Evolutionary conservation across 2,329 filamentous ascomycete genomes (phyloP).

Genomic region (Arthroderma sp.): DNA sequence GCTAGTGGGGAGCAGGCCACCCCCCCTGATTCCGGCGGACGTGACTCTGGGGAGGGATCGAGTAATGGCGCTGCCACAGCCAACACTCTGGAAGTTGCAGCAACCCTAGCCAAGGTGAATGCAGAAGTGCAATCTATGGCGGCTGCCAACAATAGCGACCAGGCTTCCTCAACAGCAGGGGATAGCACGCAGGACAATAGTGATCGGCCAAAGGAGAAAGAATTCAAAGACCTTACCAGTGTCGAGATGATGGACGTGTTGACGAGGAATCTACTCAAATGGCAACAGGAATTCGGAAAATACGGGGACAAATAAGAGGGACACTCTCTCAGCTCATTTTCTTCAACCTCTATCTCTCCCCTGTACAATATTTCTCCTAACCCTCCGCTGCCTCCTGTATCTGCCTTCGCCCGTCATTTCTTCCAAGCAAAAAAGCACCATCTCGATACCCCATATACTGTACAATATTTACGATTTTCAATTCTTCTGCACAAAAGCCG

Average conservation of each 20-base stretch:
- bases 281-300: constrained; percentile 61
- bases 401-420: too few relatives aligned
- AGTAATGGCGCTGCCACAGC: neutral
- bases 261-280: constrained; percentile 66
- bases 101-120: constrained; percentile 1
- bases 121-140: constrained; percentile 6
- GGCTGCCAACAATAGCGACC: neutral
- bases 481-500: too few relatives aligned
- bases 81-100: neutral
- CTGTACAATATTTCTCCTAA: too few relatives aligned
- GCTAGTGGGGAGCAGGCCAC: constrained; percentile 38
- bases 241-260: constrained; percentile 85
- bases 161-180: neutral
- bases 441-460: too few relatives aligned
- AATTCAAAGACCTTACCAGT: constrained; percentile 64
- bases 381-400: too few relatives aligned
- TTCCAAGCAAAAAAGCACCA: too few relatives aligned
- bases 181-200: constrained; percentile 11
- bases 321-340: too few relatives aligned
- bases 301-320: constrained; percentile 34
- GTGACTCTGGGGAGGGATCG: too few relatives aligned
- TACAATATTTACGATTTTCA: too few relatives aligned
- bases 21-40: constrained; percentile 17
- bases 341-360: too few relatives aligned
- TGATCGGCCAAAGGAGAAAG: constrained; percentile 26